phyloP scores from a whole-genome alignment of 148 eudicot genomes.

The Cornus florida region DNA sequence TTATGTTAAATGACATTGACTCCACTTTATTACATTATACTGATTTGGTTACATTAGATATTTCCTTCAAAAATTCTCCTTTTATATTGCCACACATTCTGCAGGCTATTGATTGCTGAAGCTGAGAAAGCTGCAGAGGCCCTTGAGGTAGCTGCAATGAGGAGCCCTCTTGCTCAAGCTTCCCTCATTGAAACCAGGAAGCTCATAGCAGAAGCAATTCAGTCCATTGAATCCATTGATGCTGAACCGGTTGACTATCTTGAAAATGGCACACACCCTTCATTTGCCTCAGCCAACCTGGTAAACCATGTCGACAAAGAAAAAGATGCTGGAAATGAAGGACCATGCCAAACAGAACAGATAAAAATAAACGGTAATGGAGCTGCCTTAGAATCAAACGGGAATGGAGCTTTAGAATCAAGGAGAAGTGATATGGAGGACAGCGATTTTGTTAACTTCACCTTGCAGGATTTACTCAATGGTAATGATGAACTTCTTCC shows the following conservation, averaged over 20 bases:
- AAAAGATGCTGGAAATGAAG: conserved; percentile 4
- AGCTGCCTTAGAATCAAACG: conserved; percentile 16
- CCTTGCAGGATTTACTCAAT: background rate
- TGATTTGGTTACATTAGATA: background rate
- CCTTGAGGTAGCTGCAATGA: conserved; percentile 74
- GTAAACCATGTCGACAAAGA: conserved; percentile 16
- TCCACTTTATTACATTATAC: background rate
- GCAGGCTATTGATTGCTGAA: conserved; percentile 81
- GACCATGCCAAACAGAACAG: background rate
- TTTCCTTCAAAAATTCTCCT: background rate
- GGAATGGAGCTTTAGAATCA: background rate
- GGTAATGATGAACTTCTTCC: background rate
- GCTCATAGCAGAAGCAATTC: conserved; percentile 84
- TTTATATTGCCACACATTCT: background rate
- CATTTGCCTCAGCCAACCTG: conserved; percentile 7
- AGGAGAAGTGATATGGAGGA: background rate
- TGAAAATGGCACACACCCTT: conserved; percentile 13
- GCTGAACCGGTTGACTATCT: conserved; percentile 18
- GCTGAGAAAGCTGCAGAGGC: conserved; percentile 90
- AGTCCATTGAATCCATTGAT: conserved; percentile 58
- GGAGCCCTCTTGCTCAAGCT: conserved; percentile 74
- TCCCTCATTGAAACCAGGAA: conserved; percentile 78
- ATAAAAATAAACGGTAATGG: conserved; percentile 39
- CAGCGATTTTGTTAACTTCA: background rate
- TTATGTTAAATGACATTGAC: background rate